Conservation (phyloP, 208 protist species). For the Trypanosoma lewisi region DNA sequence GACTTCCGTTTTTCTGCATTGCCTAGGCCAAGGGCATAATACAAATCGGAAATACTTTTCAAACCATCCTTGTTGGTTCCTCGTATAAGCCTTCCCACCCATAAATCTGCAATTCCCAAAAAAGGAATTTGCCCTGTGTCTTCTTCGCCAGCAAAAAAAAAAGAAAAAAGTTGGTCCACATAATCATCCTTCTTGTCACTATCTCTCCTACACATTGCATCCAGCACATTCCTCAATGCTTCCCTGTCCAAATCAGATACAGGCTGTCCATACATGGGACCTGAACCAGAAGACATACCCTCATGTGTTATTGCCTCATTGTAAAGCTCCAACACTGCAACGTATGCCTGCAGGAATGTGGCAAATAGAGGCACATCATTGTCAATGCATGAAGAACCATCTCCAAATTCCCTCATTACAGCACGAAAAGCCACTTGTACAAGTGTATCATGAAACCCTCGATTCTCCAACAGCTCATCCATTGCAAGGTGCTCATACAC, state of each 20-base stretch:
- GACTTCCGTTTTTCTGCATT: neutral
- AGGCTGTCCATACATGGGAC: conserved; percentile 8
- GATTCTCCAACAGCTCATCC: conserved; percentile 26
- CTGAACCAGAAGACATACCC: neutral
- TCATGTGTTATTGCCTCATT: neutral
- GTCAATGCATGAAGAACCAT: conserved; percentile 6
- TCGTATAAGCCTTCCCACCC: neutral
- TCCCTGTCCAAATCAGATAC: conserved; percentile 1
- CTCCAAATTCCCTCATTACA: neutral
- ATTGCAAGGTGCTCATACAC: conserved; percentile 34
- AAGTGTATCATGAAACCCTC: conserved; percentile 32
- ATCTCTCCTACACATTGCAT: neutral
- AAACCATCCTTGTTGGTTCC: neutral
- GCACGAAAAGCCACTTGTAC: conserved; percentile 15
- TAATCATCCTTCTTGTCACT: neutral
- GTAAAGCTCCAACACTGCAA: conserved; percentile 20
- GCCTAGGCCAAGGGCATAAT: conserved; percentile 12
- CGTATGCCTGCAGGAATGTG: conserved; percentile 21
- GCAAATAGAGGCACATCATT: conserved; percentile 11
- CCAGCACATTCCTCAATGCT: neutral
- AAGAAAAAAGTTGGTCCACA: neutral
- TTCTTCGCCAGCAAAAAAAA: neutral
- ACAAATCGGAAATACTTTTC: conserved; percentile 4
- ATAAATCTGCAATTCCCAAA: neutral
- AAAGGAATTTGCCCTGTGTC: conserved; percentile 3